A percentile compares a stretch with the other conserved stretches of the same genome.
Conservation (phyloP, 2,329 filamentous ascomycete species). For the Talaromyces piceae region DNA sequence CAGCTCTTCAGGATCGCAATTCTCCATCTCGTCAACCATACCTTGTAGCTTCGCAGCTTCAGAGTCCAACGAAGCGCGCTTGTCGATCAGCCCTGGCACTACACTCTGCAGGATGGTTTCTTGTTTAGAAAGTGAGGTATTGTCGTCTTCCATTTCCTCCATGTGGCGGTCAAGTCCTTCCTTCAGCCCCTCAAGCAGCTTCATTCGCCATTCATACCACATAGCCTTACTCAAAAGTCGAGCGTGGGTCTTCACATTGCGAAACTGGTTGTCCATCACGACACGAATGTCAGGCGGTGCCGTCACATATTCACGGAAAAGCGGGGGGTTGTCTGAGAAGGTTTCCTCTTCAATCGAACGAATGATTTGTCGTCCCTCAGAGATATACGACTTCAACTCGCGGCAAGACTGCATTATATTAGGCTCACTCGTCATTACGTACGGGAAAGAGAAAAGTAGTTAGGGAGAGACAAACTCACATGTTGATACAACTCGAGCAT, state of each 20-base stretch:
- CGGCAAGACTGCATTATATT: constrained; percentile 58
- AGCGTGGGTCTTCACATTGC: constrained; percentile 91
- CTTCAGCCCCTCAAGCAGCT: constrained; percentile 73
- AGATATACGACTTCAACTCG: constrained; percentile 94
- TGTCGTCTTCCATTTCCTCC: constrained; percentile 69
- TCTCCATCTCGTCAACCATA: constrained; percentile 54
- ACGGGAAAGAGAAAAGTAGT: not conserved
- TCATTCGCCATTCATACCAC: constrained; percentile 98
- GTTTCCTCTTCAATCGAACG: constrained; percentile 86
- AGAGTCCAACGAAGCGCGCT: constrained; percentile 53
- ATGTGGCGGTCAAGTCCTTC: constrained; percentile 69
- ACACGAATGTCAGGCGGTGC: constrained; percentile 74
- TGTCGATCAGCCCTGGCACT: constrained; percentile 58
- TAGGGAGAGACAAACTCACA: constrained; percentile 46
- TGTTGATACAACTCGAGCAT: constrained; percentile 94
- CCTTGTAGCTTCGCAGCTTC: constrained; percentile 63
- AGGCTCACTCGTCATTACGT: not conserved
- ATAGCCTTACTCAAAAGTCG: constrained; percentile 85
- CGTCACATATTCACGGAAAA: constrained; percentile 86
- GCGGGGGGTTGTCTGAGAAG: constrained; percentile 77
- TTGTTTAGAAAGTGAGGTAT: constrained; percentile 58
- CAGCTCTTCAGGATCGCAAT: constrained; percentile 72
- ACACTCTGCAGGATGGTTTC: constrained; percentile 60
- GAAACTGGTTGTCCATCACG: constrained; percentile 94
- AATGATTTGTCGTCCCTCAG: constrained; percentile 81